Evolutionary conservation across 2,329 filamentous ascomycete species (phyloP), one percentile per base, ranked within the genome.

Genomic region (Aureobasidium namibiae): DNA sequence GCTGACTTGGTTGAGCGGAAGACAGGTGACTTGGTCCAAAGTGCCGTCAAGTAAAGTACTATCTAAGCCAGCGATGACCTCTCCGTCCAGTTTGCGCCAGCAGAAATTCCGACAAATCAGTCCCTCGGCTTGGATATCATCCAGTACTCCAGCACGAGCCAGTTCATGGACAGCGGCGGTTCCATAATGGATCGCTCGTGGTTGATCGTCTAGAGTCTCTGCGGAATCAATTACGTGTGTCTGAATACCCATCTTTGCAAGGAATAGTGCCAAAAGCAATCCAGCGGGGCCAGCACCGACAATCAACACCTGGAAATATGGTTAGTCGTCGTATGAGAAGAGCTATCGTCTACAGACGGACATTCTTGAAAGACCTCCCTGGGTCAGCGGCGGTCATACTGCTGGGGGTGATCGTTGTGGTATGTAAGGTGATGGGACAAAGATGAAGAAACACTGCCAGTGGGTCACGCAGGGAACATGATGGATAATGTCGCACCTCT

Each of bases 231-330:
- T 42, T 18, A 42, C 39, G 1, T 42, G 5, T 5, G 39, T 42
- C 13, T 13, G 18, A 14, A 42, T 70, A 1, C 65, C 57, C 2
- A 68, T 68, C 59, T 72, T 67, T 1, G 67, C 63, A 39, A 76
- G 70, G 18, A 73, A 69, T 26, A 74, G 67, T 4, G 72, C 71
- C 44, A 73, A 69, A 56, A 76, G 71, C 23, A 74, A 70, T 24
- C 74, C 73, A 1, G 74, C 70, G 53, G 71, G 73, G n/a, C 73
- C 73, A 4, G 71, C 74, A 34, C 74, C 73, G 49, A 73, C 67
- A 41, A 75, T 68, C 7, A 75, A 61, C 21, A 75, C 52, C 41
- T 63, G 29, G 5, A 33, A 4, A n/a, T 2, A 2, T 13, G 6
- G 24, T 49, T 18, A 34, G 18, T 49, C 3, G n/a, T 21, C n/a